phyloP scores from a whole-genome alignment of 2,329 filamentous ascomycete genomes.

The Fusarium sp. region DNA sequence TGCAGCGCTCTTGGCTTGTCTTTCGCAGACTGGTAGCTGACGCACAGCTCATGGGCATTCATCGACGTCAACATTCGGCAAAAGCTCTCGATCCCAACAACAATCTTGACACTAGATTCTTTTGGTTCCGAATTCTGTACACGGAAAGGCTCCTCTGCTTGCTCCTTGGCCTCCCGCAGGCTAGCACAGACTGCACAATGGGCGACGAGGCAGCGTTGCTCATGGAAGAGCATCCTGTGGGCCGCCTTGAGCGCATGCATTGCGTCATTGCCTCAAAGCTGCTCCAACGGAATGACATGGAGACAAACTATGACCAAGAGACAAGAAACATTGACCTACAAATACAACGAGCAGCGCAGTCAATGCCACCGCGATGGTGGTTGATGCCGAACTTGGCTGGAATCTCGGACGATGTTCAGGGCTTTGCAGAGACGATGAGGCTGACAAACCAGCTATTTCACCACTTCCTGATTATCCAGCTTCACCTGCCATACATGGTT shows the following conservation, averaged over 20 bases:
- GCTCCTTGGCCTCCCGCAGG: background rate
- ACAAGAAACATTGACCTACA: background rate
- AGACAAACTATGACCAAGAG: background rate
- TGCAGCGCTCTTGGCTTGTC: slow-evolving; percentile 64
- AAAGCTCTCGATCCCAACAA: background rate
- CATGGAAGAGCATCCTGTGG: background rate
- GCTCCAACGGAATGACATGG: background rate
- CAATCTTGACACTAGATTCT: background rate
- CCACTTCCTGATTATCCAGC: background rate
- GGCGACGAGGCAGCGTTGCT: background rate
- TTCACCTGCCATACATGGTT: background rate
- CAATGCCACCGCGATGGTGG: background rate
- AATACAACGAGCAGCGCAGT: background rate
- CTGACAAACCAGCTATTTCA: background rate
- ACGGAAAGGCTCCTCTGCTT: background rate
- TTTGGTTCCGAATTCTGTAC: background rate
- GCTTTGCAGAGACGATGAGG: background rate
- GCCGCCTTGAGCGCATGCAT: background rate
- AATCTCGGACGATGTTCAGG: background rate
- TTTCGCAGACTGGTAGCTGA: slow-evolving; percentile 61
- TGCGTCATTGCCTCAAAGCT: background rate
- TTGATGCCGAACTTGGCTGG: background rate
- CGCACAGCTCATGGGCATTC: slow-evolving; percentile 54
- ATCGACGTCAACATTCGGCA: slow-evolving; percentile 12
- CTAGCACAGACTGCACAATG: background rate